Percentiles rank a stretch among this genome's conserved stretches.
Conservation (phyloP, 768 basidiomycete genomes). For the Boletus insuetus region DNA sequence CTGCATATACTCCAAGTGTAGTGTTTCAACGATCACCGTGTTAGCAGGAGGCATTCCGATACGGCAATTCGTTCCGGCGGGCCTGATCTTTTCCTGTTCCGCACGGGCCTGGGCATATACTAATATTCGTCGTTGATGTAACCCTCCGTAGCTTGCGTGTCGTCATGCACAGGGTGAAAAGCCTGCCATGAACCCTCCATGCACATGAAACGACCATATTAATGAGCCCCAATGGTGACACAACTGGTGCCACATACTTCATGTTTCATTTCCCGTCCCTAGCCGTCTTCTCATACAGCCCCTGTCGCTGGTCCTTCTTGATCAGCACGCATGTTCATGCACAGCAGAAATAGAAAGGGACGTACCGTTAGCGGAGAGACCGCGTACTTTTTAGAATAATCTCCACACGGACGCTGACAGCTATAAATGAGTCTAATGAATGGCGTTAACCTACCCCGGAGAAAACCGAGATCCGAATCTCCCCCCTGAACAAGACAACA, state of each 20-base stretch:
- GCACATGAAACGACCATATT: not conserved
- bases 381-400: not conserved
- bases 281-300: not conserved
- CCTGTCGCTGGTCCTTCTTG: slow-evolving; percentile 7
- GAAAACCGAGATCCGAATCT: slow-evolving; percentile 18
- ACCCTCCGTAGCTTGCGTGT: not conserved
- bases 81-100: slow-evolving; percentile 10
- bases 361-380: not conserved
- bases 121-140: not conserved
- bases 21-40: too few relatives aligned
- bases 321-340: slow-evolving; percentile 2
- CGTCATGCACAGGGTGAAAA: not conserved
- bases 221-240: not conserved
- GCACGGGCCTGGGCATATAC: not conserved
- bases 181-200: not conserved
- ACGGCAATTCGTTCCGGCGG: not conserved
- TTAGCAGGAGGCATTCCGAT: not conserved
- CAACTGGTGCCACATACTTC: not conserved
- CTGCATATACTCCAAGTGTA: not conserved
- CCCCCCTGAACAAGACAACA: not conserved
- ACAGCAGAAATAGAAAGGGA: not conserved
- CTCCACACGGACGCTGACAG: not conserved
- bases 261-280: not conserved
- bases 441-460: slow-evolving; percentile 5
- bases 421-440: not conserved